Evolutionary conservation across 306 rosid genomes (phyloP).

Genomic region (Echinosophora koreensis): DNA sequence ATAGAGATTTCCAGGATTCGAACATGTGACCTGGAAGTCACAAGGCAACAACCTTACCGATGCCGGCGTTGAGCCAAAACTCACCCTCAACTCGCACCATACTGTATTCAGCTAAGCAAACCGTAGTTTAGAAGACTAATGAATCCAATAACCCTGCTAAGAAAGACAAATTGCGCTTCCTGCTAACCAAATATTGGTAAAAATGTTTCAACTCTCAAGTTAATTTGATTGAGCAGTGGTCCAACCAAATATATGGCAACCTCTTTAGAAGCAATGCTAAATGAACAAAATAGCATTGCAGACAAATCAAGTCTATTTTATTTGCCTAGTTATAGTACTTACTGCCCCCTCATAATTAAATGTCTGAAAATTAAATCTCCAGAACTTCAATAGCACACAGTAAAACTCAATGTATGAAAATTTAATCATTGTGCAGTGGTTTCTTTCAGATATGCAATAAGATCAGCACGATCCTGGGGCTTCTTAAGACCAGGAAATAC

Average conservation of each 20-base stretch:
- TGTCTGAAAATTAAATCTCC: conserved; percentile 45
- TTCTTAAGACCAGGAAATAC: conserved; percentile 97
- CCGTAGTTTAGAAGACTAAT: neutral
- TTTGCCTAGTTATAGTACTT: conserved; percentile 55
- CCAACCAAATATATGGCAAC: conserved; percentile 52
- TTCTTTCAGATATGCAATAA: conserved; percentile 84
- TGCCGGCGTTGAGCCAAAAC: too few species aligned
- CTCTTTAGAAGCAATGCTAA: conserved; percentile 51
- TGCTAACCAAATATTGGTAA: conserved; percentile 14
- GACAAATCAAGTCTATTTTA: conserved; percentile 62
- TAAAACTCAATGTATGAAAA: conserved; percentile 29
- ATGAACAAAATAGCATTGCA: conserved; percentile 58
- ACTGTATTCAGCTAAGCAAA: neutral
- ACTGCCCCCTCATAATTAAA: conserved; percentile 46
- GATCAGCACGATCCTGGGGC: conserved; percentile 93
- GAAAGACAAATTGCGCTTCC: neutral
- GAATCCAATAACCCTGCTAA: neutral
- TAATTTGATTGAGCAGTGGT: conserved; percentile 34
- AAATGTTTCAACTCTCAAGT: conserved; percentile 41
- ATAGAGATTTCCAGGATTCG: too few species aligned
- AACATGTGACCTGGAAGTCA: too few species aligned
- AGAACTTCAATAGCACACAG: conserved; percentile 43
- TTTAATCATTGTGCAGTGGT: conserved; percentile 62
- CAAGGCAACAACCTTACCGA: too few species aligned
- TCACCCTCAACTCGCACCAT: neutral